phyloP scores from a whole-genome alignment of 805 yeast species.

The Kuraishia piskuri region DNA sequence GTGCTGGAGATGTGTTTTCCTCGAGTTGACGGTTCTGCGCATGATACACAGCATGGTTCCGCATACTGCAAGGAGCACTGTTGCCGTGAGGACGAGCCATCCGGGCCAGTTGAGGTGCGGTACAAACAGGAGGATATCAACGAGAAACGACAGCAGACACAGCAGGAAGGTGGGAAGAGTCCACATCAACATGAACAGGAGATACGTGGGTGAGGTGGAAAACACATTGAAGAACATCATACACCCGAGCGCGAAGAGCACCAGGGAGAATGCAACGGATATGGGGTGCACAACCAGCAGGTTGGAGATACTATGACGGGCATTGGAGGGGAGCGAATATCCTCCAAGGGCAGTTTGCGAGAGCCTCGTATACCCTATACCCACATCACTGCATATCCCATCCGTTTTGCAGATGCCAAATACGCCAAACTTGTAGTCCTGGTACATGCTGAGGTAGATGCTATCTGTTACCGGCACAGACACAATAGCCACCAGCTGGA shows the following conservation, averaged over 20 bases:
- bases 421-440: constrained; percentile 52
- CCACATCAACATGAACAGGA: constrained; percentile 46
- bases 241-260: constrained; percentile 32
- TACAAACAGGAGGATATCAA: constrained; percentile 72
- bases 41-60: constrained; percentile 64
- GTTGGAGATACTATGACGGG: constrained; percentile 49
- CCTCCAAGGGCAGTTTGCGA: constrained; percentile 26
- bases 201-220: constrained; percentile 26
- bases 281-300: constrained; percentile 62
- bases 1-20: constrained; percentile 17
- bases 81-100: constrained; percentile 71
- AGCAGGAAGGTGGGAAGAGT: constrained; percentile 63
- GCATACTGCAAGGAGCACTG: constrained; percentile 53
- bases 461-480: constrained; percentile 49
- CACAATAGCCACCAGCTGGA: constrained; percentile 51
- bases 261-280: constrained; percentile 44
- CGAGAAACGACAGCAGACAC: constrained; percentile 65
- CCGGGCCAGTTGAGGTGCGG: constrained; percentile 76
- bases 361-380: constrained; percentile 33
- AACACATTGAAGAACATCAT: constrained; percentile 28
- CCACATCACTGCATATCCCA: constrained; percentile 27
- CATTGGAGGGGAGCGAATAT: constrained; percentile 47
- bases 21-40: constrained; percentile 55
- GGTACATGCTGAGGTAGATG: constrained; percentile 41
- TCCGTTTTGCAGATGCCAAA: constrained; percentile 51